These are phyloP conservation scores for Dicorynia guianensis DNA, from an alignment of 306 rosid species.

Conservation along the genomic window DNA sequence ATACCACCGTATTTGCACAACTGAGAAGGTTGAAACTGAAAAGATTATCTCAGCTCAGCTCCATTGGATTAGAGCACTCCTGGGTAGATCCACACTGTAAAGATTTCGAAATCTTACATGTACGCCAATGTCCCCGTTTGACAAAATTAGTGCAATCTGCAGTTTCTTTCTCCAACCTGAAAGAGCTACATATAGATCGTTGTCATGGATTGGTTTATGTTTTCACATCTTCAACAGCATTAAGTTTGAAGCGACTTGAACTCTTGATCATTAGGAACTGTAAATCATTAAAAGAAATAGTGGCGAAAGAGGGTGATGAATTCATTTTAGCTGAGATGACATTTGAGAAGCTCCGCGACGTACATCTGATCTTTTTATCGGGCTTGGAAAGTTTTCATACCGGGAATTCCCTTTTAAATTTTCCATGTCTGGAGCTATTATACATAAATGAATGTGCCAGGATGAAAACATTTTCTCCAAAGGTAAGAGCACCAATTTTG, in stretches of 20 bases:
- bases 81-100: neutral
- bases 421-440: neutral
- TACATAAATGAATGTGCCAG: accelerated
- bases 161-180: neutral
- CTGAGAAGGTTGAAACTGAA: neutral
- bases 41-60: accelerated
- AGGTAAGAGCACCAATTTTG: neutral
- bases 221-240: slow-evolving; percentile 20
- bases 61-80: neutral
- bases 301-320: neutral
- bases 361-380: too few relatives aligned
- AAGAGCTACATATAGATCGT: neutral
- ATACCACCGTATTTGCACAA: neutral
- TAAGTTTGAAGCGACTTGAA: neutral
- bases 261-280: neutral
- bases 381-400: neutral
- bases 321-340: neutral
- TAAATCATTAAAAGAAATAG: neutral
- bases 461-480: neutral
- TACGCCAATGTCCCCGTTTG: neutral
- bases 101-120: neutral
- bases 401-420: neutral
- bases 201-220: slow-evolving; percentile 14
- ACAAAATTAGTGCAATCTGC: neutral
- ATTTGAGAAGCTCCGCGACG: neutral